phyloP scores from a whole-genome alignment of 1,284 basidiomycete species.

The Butyriboletus appendiculatus region DNA sequence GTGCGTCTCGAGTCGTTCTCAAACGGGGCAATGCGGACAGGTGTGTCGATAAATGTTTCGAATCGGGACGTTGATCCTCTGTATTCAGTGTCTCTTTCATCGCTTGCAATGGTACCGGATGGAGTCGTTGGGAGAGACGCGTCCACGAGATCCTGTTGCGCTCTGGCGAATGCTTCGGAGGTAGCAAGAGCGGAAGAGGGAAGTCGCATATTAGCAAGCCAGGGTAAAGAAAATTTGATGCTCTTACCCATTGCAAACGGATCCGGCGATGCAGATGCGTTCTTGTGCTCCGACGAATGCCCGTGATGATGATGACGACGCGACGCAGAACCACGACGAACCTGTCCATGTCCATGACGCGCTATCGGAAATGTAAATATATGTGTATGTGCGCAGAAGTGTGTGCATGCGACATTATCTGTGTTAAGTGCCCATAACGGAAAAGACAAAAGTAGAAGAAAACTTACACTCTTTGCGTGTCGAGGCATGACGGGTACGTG shows the following conservation, averaged over 20 bases:
- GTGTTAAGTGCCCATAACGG: background rate
- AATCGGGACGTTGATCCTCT: background rate
- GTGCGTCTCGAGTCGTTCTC: background rate
- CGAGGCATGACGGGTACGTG: background rate
- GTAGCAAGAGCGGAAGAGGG: background rate
- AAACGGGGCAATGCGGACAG: background rate
- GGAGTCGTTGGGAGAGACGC: conserved; percentile 10
- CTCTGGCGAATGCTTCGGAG: conserved; percentile 21
- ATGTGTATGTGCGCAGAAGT: too few species aligned
- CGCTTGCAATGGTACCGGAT: background rate
- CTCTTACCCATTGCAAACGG: conserved; percentile 25
- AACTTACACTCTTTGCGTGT: conserved; percentile 22
- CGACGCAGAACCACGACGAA: conserved; percentile 15
- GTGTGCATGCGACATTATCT: background rate
- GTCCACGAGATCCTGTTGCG: conserved; percentile 8
- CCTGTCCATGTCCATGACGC: conserved; percentile 8
- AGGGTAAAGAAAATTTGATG: background rate
- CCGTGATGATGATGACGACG: conserved; percentile 11
- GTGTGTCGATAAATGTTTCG: background rate
- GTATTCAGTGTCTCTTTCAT: background rate
- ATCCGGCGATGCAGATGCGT: conserved; percentile 10
- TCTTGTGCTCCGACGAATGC: conserved; percentile 4
- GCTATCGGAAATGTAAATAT: background rate
- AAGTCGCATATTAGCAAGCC: background rate
- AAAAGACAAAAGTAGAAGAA: background rate